Evolutionary conservation across 2,329 filamentous ascomycete species (phyloP).

Genomic region (Fusarium virguliforme): DNA sequence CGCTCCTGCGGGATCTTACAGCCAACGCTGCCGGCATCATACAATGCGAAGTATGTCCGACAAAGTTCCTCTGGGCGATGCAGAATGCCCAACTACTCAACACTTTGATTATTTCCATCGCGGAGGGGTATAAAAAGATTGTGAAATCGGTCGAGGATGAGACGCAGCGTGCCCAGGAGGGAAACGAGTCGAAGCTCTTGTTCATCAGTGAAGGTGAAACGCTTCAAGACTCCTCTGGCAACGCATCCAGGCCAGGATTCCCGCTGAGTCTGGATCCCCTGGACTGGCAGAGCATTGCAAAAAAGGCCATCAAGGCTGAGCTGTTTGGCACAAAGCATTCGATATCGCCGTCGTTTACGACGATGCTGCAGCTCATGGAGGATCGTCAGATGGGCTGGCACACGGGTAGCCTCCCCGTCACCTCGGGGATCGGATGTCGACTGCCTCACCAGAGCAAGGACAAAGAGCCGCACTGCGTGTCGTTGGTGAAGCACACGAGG

Average conservation of each 20-base stretch:
- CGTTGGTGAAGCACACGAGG: slow-evolving; percentile 47
- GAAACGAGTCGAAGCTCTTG: slow-evolving; percentile 37
- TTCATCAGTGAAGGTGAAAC: slow-evolving; percentile 33
- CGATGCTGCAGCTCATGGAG: slow-evolving; percentile 47
- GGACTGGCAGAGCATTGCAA: slow-evolving; percentile 43
- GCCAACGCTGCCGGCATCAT: slow-evolving; percentile 35
- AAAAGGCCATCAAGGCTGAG: slow-evolving; percentile 43
- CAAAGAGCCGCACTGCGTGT: slow-evolving; percentile 48
- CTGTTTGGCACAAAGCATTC: slow-evolving; percentile 35
- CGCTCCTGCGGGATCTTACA: slow-evolving; percentile 39
- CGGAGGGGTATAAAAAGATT: slow-evolving; percentile 48
- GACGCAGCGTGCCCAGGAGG: slow-evolving; percentile 34
- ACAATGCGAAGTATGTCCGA: slow-evolving; percentile 46
- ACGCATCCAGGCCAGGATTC: slow-evolving; percentile 18
- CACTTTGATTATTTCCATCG: slow-evolving; percentile 46
- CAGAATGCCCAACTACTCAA: slow-evolving; percentile 50
- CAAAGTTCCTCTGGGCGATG: slow-evolving; percentile 50
- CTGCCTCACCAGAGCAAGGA: slow-evolving; percentile 31
- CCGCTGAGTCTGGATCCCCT: slow-evolving; percentile 35
- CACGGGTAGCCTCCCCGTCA: slow-evolving; percentile 34
- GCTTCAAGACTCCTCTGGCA: background rate
- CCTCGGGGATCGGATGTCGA: slow-evolving; percentile 17
- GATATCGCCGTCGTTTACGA: slow-evolving; percentile 14
- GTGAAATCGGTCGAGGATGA: slow-evolving; percentile 44
- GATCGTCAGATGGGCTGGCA: slow-evolving; percentile 48